A percentile compares a stretch with the other conserved stretches of the same genome.
Evolutionary conservation across 148 eudicot genomes (phyloP).

Genomic region (Silene conica): DNA sequence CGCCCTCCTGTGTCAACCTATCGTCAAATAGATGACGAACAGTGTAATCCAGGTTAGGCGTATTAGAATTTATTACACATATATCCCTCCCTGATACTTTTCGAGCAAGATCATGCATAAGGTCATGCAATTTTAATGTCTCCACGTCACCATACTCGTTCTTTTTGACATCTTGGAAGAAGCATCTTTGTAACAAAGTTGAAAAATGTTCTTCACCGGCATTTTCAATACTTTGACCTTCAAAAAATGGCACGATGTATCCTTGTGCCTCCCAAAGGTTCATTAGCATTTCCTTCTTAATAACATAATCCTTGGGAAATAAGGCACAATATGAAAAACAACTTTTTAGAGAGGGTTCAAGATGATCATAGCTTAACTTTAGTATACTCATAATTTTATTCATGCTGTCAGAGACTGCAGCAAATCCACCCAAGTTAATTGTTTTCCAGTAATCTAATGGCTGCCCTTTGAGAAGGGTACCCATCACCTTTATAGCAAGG

Average conservation of each 20-base stretch:
- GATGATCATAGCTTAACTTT: slow-evolving; percentile 21
- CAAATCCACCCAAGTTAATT: not conserved
- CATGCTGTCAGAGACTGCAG: not conserved
- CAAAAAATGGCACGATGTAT: not conserved
- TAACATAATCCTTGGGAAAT: slow-evolving; percentile 7
- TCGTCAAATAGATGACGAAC: not conserved
- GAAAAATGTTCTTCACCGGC: not conserved
- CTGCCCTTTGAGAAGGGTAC: slow-evolving; percentile 14
- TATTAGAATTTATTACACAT: not conserved
- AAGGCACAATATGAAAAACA: slow-evolving; percentile 16
- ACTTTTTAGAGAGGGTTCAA: not conserved
- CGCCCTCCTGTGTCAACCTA: too few relatives aligned
- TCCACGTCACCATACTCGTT: not conserved
- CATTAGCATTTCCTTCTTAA: not conserved
- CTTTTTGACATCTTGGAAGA: not conserved
- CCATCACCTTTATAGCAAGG: slow-evolving; percentile 7
- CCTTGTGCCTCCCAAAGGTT: not conserved
- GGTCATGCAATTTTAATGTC: not conserved
- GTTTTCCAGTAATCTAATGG: slow-evolving; percentile 3
- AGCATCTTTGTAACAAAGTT: not conserved
- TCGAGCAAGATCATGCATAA: not conserved
- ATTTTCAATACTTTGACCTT: not conserved
- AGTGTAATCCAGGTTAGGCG: not conserved
- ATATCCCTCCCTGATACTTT: not conserved
- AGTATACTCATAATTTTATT: slow-evolving; percentile 12